phyloP scores from a whole-genome alignment of 164 flowering plant genomes.

The Chimonanthus salicifolius region DNA sequence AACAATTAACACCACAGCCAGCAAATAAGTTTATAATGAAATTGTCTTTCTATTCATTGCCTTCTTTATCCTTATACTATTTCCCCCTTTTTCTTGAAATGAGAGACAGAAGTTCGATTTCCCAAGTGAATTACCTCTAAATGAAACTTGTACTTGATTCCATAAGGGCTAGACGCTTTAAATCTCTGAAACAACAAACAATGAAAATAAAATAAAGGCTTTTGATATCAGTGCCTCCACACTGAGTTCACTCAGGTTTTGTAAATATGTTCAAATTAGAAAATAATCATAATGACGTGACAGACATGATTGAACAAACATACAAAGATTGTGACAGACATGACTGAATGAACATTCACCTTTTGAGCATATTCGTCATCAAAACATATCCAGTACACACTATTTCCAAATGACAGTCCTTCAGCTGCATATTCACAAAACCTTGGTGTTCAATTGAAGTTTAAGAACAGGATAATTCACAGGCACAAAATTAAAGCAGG shows the following conservation, averaged over 20 bases:
- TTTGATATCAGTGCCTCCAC: neutral
- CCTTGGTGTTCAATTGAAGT: neutral
- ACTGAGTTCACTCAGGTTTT: neutral
- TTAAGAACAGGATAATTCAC: neutral
- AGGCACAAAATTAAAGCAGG: neutral
- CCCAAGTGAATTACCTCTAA: slow-evolving; percentile 56
- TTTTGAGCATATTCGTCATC: slow-evolving; percentile 72
- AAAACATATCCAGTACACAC: slow-evolving; percentile 85
- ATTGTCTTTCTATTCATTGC: too few relatives aligned
- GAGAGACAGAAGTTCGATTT: neutral
- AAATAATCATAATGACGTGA: neutral
- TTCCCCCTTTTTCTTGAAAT: too few relatives aligned
- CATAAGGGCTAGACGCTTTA: slow-evolving; percentile 74
- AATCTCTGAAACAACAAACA: slow-evolving; percentile 57
- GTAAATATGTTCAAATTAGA: neutral
- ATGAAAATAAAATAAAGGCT: neutral
- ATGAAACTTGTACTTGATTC: slow-evolving; percentile 89
- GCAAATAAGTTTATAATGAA: too few relatives aligned
- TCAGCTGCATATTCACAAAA: slow-evolving; percentile 55
- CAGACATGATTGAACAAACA: neutral
- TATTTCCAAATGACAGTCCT: slow-evolving; percentile 74
- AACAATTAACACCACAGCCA: too few relatives aligned
- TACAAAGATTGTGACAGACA: slow-evolving; percentile 7
- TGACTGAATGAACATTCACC: slow-evolving; percentile 31
- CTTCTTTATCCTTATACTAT: too few relatives aligned